Percentiles rank a stretch among this genome's conserved stretches.
These are phyloP conservation scores for Mycogone perniciosa DNA, from an alignment of 2,329 filamentous ascomycete species.

Conservation along the genomic window DNA sequence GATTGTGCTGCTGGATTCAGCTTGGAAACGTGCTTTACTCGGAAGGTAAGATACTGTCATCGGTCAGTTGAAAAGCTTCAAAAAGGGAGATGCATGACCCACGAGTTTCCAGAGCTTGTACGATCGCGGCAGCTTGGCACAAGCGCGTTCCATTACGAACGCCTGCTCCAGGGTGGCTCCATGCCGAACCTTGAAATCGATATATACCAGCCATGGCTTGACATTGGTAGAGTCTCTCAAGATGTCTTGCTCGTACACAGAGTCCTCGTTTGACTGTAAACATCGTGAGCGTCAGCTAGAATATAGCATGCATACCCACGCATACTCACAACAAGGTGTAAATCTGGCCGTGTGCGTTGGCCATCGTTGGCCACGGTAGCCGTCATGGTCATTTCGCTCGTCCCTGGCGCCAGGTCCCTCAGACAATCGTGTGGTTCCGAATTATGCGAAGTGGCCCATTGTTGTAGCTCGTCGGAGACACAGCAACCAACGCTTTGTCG, in stretches of 20 bases:
- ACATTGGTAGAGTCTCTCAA: constrained; percentile 77
- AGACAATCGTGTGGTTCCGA: background rate
- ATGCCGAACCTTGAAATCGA: constrained; percentile 83
- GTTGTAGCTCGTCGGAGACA: background rate
- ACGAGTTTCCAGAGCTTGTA: constrained; percentile 99
- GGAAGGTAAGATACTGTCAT: constrained; percentile 72
- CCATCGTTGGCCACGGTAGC: constrained; percentile 18
- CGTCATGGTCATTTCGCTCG: constrained; percentile 11
- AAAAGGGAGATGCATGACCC: constrained; percentile 12
- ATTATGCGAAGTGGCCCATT: constrained; percentile 5
- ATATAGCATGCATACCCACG: background rate
- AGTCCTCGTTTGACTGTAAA: constrained; percentile 72
- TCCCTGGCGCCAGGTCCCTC: background rate
- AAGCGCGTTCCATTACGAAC: constrained; percentile 82
- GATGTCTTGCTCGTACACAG: constrained; percentile 94
- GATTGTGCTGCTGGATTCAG: constrained; percentile 77
- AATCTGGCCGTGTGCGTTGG: constrained; percentile 38
- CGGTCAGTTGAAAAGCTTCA: constrained; percentile 11
- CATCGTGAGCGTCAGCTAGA: constrained; percentile 21
- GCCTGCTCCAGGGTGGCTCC: constrained; percentile 81
- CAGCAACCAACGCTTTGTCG: background rate
- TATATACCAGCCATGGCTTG: constrained; percentile 93
- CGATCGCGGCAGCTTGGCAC: constrained; percentile 80
- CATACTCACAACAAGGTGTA: constrained; percentile 42
- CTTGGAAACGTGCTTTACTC: constrained; percentile 71